phyloP scores from a whole-genome alignment of 139 green algal genomes.

The Chlamydomonas incerta region DNA sequence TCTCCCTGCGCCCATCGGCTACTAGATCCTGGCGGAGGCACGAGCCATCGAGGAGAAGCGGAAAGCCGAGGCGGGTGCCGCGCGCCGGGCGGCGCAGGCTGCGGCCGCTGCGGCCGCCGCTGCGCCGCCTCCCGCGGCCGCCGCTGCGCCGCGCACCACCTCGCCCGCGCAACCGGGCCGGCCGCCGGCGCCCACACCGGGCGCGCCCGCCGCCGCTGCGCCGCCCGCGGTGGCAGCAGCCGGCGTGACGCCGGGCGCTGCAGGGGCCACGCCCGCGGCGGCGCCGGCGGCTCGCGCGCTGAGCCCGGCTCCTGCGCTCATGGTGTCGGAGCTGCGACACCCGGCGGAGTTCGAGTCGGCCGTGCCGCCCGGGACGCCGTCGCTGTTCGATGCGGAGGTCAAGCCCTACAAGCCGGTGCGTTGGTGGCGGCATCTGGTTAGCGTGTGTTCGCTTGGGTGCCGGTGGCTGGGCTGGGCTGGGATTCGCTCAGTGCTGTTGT shows the following conservation, averaged over 20 bases:
- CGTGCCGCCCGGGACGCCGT: conserved; percentile 56
- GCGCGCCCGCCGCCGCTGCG: not conserved
- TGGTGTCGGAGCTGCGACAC: conserved; percentile 38
- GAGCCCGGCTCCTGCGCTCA: not conserved
- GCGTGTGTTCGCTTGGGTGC: too few relatives aligned
- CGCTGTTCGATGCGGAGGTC: conserved; percentile 69
- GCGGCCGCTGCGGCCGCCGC: not conserved
- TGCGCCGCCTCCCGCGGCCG: not conserved
- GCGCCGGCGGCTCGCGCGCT: conserved; percentile 3
- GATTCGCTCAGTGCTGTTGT: too few relatives aligned
- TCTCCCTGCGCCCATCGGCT: too few relatives aligned
- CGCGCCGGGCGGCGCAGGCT: conserved; percentile 29
- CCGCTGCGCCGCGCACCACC: conserved; percentile 6
- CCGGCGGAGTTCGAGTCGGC: conserved; percentile 31
- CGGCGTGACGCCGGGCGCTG: not conserved
- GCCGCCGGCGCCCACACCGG: not conserved
- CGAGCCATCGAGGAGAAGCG: conserved; percentile 66
- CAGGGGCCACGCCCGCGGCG: not conserved
- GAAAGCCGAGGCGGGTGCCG: conserved; percentile 56
- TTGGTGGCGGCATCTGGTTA: not conserved
- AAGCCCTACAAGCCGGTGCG: conserved; percentile 52
- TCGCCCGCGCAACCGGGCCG: conserved; percentile 14
- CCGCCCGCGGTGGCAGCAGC: not conserved
- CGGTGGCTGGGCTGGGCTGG: too few relatives aligned
- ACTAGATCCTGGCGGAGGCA: conserved; percentile 48